Base-by-base conservation (phyloP, 352 stramenopile genomes). In the Pythium pyrilobum region DNA sequence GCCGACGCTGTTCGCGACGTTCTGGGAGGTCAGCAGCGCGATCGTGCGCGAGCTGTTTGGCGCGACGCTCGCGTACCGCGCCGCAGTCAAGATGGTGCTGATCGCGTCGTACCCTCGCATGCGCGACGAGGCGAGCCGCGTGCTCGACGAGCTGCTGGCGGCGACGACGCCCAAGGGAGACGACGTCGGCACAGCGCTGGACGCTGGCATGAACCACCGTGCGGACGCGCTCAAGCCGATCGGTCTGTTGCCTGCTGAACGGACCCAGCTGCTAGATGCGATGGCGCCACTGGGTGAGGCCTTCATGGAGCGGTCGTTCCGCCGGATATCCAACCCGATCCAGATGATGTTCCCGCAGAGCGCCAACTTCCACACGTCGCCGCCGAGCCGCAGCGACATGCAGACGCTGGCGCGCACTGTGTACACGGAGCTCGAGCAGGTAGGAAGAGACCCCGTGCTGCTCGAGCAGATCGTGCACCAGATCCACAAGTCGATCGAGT, bases 311-410 rank as follows among this genome's bases (percentile, higher is more conserved):
- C 66, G 73, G 2, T 67, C 71, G 4, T 85, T 81, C 34, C 67
- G 74, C 10, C 73, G 77, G 2, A 72, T 95, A 50, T 74, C 72
- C 3, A 85, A 81, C 25, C 84, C 82, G 36, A 89, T 95, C 34
- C 68, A 91, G 57, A 79, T 95, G 59, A 95, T 95, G 84, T 95
- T 95, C 49, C 84, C 84, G 9, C 77, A 92, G 31, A 91, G 77
- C 60, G 66, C 77, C 18, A 86, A 82, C 55, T 95, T 91, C 60
- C 84, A 95, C 59, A 70, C 81, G 39, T 91, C 82, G 23, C 80
- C 82, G 8, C 84, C 84, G 11, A 84, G 80, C 23, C 74, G 82
- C 12, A 91, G 74, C 34, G 84, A 95, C 25, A 92, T 93, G 74
- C 78, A 88, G 55, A 90, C 81, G 10, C 63, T 95, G 3, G 77